phyloP scores from a whole-genome alignment of 306 rosid species.

The Ceratonia siliqua region DNA sequence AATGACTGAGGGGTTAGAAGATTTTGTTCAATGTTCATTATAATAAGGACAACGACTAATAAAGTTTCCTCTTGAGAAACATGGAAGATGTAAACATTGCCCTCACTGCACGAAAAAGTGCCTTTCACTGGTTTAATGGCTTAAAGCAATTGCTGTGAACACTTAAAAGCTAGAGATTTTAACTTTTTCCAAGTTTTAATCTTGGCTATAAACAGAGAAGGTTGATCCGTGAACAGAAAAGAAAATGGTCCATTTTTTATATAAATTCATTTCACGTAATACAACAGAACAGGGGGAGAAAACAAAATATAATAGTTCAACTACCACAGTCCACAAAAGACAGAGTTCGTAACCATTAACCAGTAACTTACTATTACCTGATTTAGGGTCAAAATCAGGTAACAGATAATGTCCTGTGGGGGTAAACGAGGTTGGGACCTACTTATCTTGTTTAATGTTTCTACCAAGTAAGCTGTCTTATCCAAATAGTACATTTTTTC shows the following conservation, averaged over 20 bases:
- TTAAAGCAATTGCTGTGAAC: not conserved
- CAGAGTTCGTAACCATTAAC: slow-evolving; percentile 14
- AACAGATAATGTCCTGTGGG: slow-evolving; percentile 8
- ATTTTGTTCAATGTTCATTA: no score
- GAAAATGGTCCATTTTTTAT: no score
- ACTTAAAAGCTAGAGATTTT: not conserved
- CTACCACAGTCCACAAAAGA: slow-evolving; percentile 33
- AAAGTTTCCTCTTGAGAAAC: no score
- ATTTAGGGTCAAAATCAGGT: slow-evolving; percentile 20
- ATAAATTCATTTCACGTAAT: not conserved
- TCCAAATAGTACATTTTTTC: no score
- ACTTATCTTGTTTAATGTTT: slow-evolving; percentile 36
- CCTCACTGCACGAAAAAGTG: no score
- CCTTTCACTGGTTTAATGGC: not conserved
- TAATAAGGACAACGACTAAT: no score
- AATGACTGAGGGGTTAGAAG: not conserved
- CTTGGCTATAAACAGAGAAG: not conserved
- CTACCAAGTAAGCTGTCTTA: slow-evolving; percentile 21
- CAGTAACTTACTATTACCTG: slow-evolving; percentile 17
- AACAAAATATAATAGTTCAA: not conserved
- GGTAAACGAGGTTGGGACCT: slow-evolving; percentile 40
- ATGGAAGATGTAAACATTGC: no score
- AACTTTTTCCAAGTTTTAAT: not conserved
- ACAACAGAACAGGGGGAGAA: slow-evolving; percentile 1
- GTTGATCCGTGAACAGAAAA: not conserved